Evolutionary conservation across 1,284 basidiomycete genomes (phyloP), one percentile per base, ranked within the genome.

Genomic region (Rhodotorula sp.): DNA sequence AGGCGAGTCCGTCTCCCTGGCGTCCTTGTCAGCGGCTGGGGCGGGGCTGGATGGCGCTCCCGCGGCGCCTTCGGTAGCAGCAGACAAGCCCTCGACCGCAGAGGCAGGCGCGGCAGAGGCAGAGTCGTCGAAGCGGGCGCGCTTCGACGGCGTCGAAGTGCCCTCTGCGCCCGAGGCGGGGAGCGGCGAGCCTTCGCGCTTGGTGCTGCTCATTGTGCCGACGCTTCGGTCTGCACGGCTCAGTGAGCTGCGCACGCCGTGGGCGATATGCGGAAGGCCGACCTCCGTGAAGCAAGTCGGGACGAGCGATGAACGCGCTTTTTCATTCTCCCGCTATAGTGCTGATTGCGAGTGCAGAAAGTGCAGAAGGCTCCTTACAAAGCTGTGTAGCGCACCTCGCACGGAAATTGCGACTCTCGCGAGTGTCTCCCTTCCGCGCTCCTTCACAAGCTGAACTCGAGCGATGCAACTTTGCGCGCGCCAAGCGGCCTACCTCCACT

Each of bases 1-100:
- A 19, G 73, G 73, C 17, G 73, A 74, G 29, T 74, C 73, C 12
- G 73, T 70, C 22, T 66, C 70, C 37, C 57, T 56, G 34, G 54
- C 56, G 34, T 66, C 61, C 59, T 46, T 61, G n/a, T 50, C 44
- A 21, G 46, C n/a, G 12, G n/a, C 50, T 1, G 48, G 46, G 8
- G 48, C 60, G 7, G 70, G 70, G 50, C 66, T 68, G 13, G 66
- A 66, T 7, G 70, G 70, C 8, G 54, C n/a, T n/a, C n/a, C n/a
- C 21, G 29, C 56, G 13, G 46, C 22, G 12, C 36, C 36, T 0
- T 25, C 25, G 3, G 53, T 58, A 9, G 57, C 70, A 0, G 58
- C 61, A 0, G 48, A 37, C 17, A 17, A n/a, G 3, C 54, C 32
- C 22, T 41, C 36, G 3, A 34, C 48, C 3, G 61, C 44, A 10